These are phyloP conservation scores for Trebouxia sp. DNA, from an alignment of 139 green algal species.

Conservation along the genomic window DNA sequence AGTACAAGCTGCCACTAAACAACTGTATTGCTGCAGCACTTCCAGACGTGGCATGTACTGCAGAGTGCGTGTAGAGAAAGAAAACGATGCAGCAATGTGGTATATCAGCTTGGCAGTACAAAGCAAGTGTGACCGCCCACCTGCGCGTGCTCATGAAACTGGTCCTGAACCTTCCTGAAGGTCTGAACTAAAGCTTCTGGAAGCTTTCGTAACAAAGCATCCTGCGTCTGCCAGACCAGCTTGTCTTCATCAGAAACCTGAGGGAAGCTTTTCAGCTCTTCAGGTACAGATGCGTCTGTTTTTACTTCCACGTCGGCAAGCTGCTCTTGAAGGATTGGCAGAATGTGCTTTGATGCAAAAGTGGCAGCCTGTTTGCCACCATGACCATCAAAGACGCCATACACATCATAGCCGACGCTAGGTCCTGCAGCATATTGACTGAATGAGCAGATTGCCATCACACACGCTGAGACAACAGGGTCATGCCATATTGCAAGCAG, in stretches of 20 bases:
- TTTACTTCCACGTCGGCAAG: not conserved
- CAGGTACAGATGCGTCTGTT: not conserved
- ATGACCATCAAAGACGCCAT: slow-evolving; percentile 71
- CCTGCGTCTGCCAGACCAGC: slow-evolving; percentile 42
- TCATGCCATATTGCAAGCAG: not conserved
- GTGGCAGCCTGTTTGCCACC: slow-evolving; percentile 59
- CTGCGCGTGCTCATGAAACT: slow-evolving; percentile 27
- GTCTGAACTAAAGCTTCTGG: slow-evolving; percentile 29
- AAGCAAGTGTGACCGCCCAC: not conserved
- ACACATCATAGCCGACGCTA: slow-evolving; percentile 35
- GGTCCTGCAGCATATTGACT: not conserved
- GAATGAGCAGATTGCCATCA: not conserved
- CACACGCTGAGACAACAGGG: not conserved
- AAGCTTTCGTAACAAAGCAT: slow-evolving; percentile 35
- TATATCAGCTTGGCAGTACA: no score
- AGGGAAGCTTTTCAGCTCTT: not conserved
- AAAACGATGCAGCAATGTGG: no score
- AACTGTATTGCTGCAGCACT: no score
- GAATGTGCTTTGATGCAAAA: slow-evolving; percentile 56
- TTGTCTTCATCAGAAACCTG: slow-evolving; percentile 33
- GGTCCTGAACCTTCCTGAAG: slow-evolving; percentile 30
- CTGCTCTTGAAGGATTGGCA: slow-evolving; percentile 49
- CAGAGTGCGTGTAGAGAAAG: no score
- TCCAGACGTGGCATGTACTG: no score
- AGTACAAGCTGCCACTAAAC: no score